A percentile compares a stretch with the other conserved stretches of the same genome.
phyloP scores from a whole-genome alignment of 495 filamentous ascomycete species.

The Umbilicaria muhlenbergii region DNA sequence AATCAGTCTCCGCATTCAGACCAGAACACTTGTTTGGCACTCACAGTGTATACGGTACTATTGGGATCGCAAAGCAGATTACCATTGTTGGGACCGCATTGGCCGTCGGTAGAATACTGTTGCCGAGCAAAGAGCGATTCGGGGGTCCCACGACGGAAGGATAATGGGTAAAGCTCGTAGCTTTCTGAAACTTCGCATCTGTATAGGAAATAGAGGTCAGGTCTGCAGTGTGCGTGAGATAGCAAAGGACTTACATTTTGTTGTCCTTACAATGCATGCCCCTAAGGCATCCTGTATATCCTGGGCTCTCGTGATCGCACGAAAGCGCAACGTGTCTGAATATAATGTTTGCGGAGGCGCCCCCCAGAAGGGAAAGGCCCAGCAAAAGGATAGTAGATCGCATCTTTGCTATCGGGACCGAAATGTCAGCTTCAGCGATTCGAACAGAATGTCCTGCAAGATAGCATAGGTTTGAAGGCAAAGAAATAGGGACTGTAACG shows the following conservation, averaged over 20 bases:
- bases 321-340: conserved; percentile 21
- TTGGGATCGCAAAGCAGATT: conserved; percentile 19
- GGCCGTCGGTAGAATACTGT: conserved; percentile 17
- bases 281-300: conserved; percentile 20
- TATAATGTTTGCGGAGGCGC: conserved; percentile 20
- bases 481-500: no score
- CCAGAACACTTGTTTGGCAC: no score
- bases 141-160: conserved; percentile 10
- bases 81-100: conserved; percentile 16
- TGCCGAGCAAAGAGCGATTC: conserved; percentile 7
- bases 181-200: conserved; percentile 10
- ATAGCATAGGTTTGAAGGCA: no score
- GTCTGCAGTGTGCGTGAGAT: background rate
- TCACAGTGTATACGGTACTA: conserved; percentile 16
- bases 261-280: conserved; percentile 22
- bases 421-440: no score
- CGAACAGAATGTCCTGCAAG: no score
- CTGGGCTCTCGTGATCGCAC: conserved; percentile 13
- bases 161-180: conserved; percentile 8
- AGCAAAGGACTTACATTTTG: conserved; percentile 13
- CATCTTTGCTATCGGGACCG: no score
- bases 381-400: no score
- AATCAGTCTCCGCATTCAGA: background rate
- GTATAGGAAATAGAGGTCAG: background rate
- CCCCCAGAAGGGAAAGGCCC: no score